Percentiles rank a stretch among this genome's conserved stretches.
Conservation (phyloP, 441 rosid genomes). For the Biscutella laevigata region DNA sequence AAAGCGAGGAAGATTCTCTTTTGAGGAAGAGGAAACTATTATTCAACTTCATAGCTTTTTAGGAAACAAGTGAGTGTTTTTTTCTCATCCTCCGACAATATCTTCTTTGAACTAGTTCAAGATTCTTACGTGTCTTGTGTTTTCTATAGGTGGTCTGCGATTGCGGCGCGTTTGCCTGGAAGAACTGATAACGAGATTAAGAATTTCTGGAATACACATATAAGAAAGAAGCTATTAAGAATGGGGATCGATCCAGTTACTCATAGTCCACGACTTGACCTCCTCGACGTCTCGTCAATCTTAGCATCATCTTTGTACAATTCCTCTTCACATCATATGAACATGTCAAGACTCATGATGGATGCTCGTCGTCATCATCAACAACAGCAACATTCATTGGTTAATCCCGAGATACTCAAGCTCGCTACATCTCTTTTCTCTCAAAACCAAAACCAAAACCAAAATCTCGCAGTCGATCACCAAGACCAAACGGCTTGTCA, state of each 20-base stretch:
- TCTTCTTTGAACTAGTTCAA: constrained; percentile 1
- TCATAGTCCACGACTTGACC: constrained; percentile 74
- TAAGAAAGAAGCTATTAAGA: constrained; percentile 65
- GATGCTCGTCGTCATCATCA: constrained; percentile 17
- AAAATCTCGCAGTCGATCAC: constrained; percentile 6
- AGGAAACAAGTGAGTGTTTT: constrained; percentile 50
- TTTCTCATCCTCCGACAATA: neutral
- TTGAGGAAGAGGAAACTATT: constrained; percentile 53
- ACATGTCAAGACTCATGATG: constrained; percentile 29
- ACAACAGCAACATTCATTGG: constrained; percentile 26
- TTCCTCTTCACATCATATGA: constrained; percentile 31
- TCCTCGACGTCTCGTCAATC: constrained; percentile 68
- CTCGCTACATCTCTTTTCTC: constrained; percentile 52
- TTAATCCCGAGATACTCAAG: constrained; percentile 56
- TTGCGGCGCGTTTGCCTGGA: constrained; percentile 82
- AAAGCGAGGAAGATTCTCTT: constrained; percentile 54
- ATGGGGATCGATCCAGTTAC: constrained; percentile 97
- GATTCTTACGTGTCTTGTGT: constrained; percentile 8
- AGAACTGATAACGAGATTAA: too few relatives aligned
- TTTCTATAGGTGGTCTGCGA: constrained; percentile 69
- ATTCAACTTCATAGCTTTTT: constrained; percentile 48
- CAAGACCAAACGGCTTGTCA: constrained; percentile 11
- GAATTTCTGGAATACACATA: constrained; percentile 91
- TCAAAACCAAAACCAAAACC: constrained; percentile 30
- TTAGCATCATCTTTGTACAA: constrained; percentile 45